Evolutionary conservation across 2,329 filamentous ascomycete genomes (phyloP), one percentile per base, ranked within the genome.

Genomic region (Ophiostoma sp.): DNA sequence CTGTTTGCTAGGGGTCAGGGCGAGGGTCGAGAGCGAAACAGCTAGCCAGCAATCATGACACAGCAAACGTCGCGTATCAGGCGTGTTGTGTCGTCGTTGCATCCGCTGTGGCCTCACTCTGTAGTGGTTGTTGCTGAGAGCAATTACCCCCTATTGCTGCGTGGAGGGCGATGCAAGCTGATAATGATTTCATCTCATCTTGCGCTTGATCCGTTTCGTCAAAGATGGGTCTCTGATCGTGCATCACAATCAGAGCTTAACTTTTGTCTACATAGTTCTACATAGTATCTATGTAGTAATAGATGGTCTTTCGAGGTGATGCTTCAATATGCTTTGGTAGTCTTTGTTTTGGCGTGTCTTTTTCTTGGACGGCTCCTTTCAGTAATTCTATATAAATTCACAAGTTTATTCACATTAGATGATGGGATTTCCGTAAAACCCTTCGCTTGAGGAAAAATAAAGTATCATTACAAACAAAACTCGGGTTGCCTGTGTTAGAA

Each of bases 1-100:
- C 48, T 54, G 48, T 54, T 57, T 57, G 52, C 52, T 27, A 57
- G 52, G 52, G 52, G 52, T 27, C 52, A 57, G 52, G 52, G 52
- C 52, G 23, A 27, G 23, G 52, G 52, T 57, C 52, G 23, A 48
- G 64, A 41, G 39, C 60, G 35, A 60, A 67, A 52, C 48, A 69
- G 57, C 44, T 48, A 67, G 13, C 67, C 44, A 48, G 44, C 20
- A 20, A 44, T 70, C 73, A 72, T 75, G 76, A 78, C 68, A 78
- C 77, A 76, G 72, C 73, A 72, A 72, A 66, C 72, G 76, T 78
- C 76, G 74, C 75, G 57, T 62, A 11, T 75, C 90, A 85, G 70
- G 82, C 79, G 71, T 88, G 31, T 20, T 68, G 35, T 66, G 36
- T 41, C 31, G 60, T 66, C 31, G 60, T 66, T 44, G 57, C 60